phyloP scores from a whole-genome alignment of 371 early-diverging fungal genomes.

The Homolaphlyctis polyrhiza region DNA sequence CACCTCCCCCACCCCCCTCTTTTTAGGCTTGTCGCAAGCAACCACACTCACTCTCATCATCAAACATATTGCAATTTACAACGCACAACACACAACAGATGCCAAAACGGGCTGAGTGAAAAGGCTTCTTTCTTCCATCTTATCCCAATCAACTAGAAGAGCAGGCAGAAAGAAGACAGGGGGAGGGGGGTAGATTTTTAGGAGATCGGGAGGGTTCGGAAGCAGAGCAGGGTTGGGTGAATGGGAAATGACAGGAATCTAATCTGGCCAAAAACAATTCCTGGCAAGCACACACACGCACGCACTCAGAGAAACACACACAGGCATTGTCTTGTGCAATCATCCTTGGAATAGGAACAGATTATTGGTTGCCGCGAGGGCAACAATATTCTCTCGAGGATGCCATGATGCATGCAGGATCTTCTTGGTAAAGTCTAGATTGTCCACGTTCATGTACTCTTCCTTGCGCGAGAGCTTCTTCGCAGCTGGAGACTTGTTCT shows the following conservation, averaged over 20 bases:
- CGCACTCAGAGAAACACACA: too few species aligned
- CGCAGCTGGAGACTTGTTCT: slow-evolving; percentile 41
- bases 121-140: background rate
- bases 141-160: background rate
- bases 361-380: slow-evolving; percentile 97
- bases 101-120: too few species aligned
- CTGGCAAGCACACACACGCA: background rate
- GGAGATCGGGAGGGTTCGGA: background rate
- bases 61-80: slow-evolving; percentile 51
- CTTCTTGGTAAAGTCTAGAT: slow-evolving; percentile 90
- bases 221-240: background rate
- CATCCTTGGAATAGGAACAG: slow-evolving; percentile 78
- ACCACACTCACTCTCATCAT: too few species aligned
- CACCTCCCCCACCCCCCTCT: background rate
- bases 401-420: slow-evolving; percentile 97
- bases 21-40: too few species aligned
- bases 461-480: slow-evolving; percentile 58
- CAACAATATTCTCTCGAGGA: slow-evolving; percentile 89
- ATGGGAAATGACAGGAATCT: background rate
- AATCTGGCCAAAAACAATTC: background rate
- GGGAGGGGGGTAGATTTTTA: background rate
- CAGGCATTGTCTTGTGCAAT: too few species aligned
- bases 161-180: background rate
- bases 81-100: slow-evolving; percentile 40
- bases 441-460: slow-evolving; percentile 68